Conservation (phyloP, 2,329 filamentous ascomycete species). For the Colletotrichum horii region DNA sequence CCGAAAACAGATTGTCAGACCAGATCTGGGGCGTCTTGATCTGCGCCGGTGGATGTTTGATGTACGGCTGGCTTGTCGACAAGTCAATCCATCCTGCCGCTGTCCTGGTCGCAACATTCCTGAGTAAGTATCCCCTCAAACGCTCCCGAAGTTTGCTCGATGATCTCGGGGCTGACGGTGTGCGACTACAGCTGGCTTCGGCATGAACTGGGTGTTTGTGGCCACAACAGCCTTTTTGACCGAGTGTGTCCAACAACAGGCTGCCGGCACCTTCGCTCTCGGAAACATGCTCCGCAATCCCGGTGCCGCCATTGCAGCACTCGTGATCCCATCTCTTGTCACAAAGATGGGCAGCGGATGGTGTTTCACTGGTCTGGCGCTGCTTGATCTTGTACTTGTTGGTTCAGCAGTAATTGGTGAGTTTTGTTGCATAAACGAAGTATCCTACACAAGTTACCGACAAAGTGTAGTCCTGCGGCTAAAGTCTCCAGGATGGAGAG, state of each 20-base stretch:
- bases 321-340: conserved; percentile 37
- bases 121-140: conserved; percentile 26
- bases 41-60: conserved; percentile 38
- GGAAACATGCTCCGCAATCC: conserved; percentile 44
- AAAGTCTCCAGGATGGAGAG: conserved; percentile 17
- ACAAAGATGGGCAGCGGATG: conserved; percentile 40
- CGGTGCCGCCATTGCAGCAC: conserved; percentile 41
- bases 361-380: conserved; percentile 42
- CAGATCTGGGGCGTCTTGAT: conserved; percentile 45
- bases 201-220: conserved; percentile 46
- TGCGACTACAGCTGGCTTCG: conserved; percentile 33
- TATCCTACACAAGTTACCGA: background rate
- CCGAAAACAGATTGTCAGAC: conserved; percentile 42
- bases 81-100: conserved; percentile 31
- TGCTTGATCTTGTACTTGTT: conserved; percentile 33
- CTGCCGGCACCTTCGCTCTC: conserved; percentile 44
- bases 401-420: conserved; percentile 26
- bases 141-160: background rate
- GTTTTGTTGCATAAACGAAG: background rate
- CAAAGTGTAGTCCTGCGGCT: background rate
- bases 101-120: conserved; percentile 31
- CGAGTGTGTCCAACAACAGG: conserved; percentile 40
- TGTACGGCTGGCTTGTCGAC: conserved; percentile 46
- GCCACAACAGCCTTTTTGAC: conserved; percentile 46
- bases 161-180: background rate